Percentiles rank a stretch among this genome's conserved stretches.
Conservation (phyloP, 768 basidiomycete genomes). For the Pisolithus orientalis region DNA sequence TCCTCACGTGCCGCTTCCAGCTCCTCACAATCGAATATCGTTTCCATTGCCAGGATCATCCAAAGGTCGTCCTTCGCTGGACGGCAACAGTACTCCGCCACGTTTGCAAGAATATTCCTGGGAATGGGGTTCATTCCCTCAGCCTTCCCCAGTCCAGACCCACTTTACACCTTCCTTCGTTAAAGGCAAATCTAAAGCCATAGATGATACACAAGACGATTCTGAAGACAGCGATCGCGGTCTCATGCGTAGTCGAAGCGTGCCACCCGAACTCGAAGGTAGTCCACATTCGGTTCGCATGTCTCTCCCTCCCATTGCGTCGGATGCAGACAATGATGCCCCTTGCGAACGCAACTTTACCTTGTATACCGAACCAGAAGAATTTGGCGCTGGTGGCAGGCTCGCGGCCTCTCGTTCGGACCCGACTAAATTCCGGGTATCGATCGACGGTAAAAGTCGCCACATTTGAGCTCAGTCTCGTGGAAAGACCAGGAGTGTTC, state of each 20-base stretch:
- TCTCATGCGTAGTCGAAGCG: conserved; percentile 47
- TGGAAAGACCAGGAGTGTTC: conserved; percentile 31
- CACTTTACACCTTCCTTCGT: conserved; percentile 31
- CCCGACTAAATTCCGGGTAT: conserved; percentile 56
- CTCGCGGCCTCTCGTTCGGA: conserved; percentile 56
- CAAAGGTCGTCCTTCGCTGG: conserved; percentile 4
- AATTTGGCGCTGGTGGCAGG: conserved; percentile 47
- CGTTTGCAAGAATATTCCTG: conserved; percentile 72
- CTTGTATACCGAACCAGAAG: conserved; percentile 3
- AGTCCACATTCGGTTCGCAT: conserved; percentile 29
- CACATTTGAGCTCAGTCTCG: conserved; percentile 71
- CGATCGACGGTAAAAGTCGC: conserved; percentile 53
- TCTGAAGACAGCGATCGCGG: conserved; percentile 16
- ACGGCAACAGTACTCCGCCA: conserved; percentile 9
- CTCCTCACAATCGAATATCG: conserved; percentile 6
- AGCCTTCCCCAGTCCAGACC: conserved; percentile 59
- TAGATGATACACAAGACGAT: conserved; percentile 7
- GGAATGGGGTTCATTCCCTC: conserved; percentile 93
- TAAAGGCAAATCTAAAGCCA: conserved; percentile 10
- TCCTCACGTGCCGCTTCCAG: neutral
- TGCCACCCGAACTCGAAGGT: conserved; percentile 48
- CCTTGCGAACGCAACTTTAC: conserved; percentile 1
- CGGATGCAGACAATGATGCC: conserved; percentile 6
- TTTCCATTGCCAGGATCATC: conserved; percentile 11
- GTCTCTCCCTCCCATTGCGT: conserved; percentile 10